These are phyloP conservation scores for Corrigiola litoralis DNA, from an alignment of 179 eudicot genomes.

Conservation along the genomic window DNA sequence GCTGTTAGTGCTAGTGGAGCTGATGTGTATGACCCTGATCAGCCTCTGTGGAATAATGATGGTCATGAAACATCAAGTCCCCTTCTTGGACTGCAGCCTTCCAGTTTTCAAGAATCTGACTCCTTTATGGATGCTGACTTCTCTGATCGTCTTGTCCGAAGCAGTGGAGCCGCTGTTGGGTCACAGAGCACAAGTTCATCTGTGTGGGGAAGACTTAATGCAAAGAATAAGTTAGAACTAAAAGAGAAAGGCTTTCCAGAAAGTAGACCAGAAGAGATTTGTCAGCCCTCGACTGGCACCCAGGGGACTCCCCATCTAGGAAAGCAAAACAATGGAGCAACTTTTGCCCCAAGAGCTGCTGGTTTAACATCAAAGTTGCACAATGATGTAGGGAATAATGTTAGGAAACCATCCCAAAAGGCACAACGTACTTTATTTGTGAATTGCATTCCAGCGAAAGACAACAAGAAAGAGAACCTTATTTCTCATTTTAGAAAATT, in stretches of 20 bases:
- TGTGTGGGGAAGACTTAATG: slow-evolving; percentile 56
- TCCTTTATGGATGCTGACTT: slow-evolving; percentile 37
- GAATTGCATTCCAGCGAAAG: slow-evolving; percentile 68
- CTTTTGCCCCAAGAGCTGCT: slow-evolving; percentile 25
- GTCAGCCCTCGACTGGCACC: slow-evolving; percentile 25
- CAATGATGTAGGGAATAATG: slow-evolving; percentile 38
- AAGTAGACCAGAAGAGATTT: slow-evolving; percentile 27
- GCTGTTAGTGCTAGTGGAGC: slow-evolving; percentile 45
- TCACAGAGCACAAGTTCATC: slow-evolving; percentile 49
- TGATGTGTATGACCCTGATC: slow-evolving; percentile 96
- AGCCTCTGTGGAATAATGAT: slow-evolving; percentile 75
- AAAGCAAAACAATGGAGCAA: slow-evolving; percentile 34
- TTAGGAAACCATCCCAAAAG: slow-evolving; percentile 56
- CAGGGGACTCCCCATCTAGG: slow-evolving; percentile 35
- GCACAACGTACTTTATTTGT: slow-evolving; percentile 82
- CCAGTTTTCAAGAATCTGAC: slow-evolving; percentile 41
- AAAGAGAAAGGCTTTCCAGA: slow-evolving; percentile 36
- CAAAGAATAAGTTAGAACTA: slow-evolving; percentile 42
- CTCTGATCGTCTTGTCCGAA: slow-evolving; percentile 34
- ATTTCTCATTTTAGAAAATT: slow-evolving; percentile 81
- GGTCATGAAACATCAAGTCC: slow-evolving; percentile 45
- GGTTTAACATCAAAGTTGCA: slow-evolving; percentile 42
- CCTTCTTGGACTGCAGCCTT: slow-evolving; percentile 34
- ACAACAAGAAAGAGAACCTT: slow-evolving; percentile 78
- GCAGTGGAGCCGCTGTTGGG: slow-evolving; percentile 36